phyloP scores from a whole-genome alignment of 1,284 basidiomycete species.

The Marasmius oreades region DNA sequence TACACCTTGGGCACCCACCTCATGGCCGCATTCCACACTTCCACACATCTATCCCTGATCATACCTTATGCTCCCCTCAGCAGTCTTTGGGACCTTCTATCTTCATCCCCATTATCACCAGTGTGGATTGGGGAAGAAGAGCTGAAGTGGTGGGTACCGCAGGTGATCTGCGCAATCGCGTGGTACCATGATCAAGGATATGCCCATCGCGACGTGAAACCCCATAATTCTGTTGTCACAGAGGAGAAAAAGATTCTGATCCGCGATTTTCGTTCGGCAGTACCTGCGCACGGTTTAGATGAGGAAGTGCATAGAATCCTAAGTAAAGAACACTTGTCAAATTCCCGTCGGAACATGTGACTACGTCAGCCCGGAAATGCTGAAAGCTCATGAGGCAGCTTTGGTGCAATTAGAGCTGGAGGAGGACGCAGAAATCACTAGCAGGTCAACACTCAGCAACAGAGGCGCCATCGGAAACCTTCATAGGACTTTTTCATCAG shows the following conservation, averaged over 20 bases:
- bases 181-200: conserved; percentile 89
- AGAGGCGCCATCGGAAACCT: not conserved
- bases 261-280: conserved; percentile 90
- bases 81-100: conserved; percentile 81
- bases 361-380: conserved; percentile 90
- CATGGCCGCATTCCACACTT: conserved; percentile 77
- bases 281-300: conserved; percentile 58
- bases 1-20: conserved; percentile 72
- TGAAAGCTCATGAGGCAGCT: conserved; percentile 78
- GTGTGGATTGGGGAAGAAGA: conserved; percentile 60
- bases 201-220: conserved; percentile 83
- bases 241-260: conserved; percentile 58
- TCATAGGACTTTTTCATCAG: no score
- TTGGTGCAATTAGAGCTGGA: conserved; percentile 70
- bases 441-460: not conserved
- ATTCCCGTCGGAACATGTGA: conserved; percentile 91
- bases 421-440: conserved; percentile 32
- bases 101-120: conserved; percentile 56
- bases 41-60: conserved; percentile 69
- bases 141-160: conserved; percentile 80
- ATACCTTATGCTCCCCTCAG: conserved; percentile 84
- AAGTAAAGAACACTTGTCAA: conserved; percentile 61
- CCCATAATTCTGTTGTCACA: conserved; percentile 86
- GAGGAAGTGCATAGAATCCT: conserved; percentile 54
- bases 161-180: conserved; percentile 74